Evolutionary conservation across 139 green algal species (phyloP).

Genomic region (Pleodorina starrii): DNA sequence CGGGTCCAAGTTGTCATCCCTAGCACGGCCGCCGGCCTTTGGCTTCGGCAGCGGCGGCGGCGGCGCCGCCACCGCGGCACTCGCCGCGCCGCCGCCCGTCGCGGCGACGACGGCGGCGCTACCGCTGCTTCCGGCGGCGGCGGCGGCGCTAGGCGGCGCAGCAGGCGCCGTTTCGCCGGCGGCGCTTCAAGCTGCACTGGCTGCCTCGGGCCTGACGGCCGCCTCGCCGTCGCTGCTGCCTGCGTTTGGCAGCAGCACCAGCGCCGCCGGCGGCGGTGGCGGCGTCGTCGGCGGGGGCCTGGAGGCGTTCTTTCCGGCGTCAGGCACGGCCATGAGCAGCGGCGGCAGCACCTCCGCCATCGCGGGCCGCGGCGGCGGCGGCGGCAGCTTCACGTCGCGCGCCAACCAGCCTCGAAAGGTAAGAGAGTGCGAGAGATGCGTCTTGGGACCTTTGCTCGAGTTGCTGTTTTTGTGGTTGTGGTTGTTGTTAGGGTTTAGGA

Average conservation of each 20-base stretch:
- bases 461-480: too few relatives aligned
- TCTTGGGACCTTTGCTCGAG: too few relatives aligned
- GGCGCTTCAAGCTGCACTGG: slow-evolving; percentile 2
- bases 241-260: background rate
- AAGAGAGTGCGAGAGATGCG: background rate
- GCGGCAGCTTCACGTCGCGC: background rate
- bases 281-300: background rate
- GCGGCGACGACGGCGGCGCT: background rate
- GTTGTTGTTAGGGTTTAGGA: too few relatives aligned
- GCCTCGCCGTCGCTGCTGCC: background rate
- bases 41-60: background rate
- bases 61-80: background rate
- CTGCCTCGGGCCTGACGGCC: background rate
- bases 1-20: background rate
- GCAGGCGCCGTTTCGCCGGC: background rate
- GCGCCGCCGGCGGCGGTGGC: background rate
- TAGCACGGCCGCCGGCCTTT: background rate
- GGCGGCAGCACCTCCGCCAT: too few relatives aligned
- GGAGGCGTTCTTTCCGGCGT: background rate
- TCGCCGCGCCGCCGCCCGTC: background rate
- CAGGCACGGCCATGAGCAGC: background rate
- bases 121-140: background rate
- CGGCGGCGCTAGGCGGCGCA: background rate
- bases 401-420: background rate
- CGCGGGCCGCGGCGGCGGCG: too few relatives aligned